Evolutionary conservation across 176 grass and related monocot genomes (phyloP).

Genomic region (Aegilops sharonensis): DNA sequence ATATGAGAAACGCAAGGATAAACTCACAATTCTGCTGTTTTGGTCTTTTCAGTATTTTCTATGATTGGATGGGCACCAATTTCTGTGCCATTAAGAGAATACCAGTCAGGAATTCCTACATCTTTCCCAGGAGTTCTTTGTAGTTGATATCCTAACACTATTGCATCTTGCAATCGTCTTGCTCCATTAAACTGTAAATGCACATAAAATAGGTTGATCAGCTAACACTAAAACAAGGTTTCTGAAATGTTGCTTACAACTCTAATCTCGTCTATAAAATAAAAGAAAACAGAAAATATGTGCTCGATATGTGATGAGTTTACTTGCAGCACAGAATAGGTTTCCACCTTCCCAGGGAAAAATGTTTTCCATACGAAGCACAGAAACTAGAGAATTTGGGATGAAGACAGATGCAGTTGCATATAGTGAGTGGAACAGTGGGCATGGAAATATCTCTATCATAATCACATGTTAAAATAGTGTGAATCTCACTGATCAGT

Average conservation of each 20-base stretch:
- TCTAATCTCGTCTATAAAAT: slow-evolving; percentile 5
- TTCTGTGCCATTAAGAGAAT: slow-evolving; percentile 83
- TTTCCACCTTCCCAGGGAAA: slow-evolving; percentile 2
- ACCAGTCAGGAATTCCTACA: slow-evolving; percentile 86
- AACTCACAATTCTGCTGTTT: slow-evolving; percentile 58
- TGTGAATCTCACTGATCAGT: not conserved
- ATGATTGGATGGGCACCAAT: slow-evolving; percentile 44
- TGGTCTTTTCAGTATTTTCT: slow-evolving; percentile 22
- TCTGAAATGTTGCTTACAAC: not conserved
- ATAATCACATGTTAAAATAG: slow-evolving; percentile 15
- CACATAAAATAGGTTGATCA: slow-evolving; percentile 2
- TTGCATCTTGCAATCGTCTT: slow-evolving; percentile 82
- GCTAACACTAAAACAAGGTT: slow-evolving; percentile 4
- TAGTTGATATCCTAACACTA: slow-evolving; percentile 93
- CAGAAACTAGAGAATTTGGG: not conserved
- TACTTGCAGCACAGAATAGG: not conserved
- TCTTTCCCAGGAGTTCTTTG: slow-evolving; percentile 85
- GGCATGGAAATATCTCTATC: not conserved
- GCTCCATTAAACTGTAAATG: slow-evolving; percentile 73
- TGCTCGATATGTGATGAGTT: slow-evolving; percentile 8
- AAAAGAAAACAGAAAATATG: not conserved
- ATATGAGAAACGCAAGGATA: slow-evolving; percentile 4
- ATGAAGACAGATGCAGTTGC: not conserved
- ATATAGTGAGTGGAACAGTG: not conserved
- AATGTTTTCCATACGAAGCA: not conserved